Evolutionary conservation across 2,329 filamentous ascomycete genomes (phyloP).

Genomic region (Exophiala dermatitidis): DNA sequence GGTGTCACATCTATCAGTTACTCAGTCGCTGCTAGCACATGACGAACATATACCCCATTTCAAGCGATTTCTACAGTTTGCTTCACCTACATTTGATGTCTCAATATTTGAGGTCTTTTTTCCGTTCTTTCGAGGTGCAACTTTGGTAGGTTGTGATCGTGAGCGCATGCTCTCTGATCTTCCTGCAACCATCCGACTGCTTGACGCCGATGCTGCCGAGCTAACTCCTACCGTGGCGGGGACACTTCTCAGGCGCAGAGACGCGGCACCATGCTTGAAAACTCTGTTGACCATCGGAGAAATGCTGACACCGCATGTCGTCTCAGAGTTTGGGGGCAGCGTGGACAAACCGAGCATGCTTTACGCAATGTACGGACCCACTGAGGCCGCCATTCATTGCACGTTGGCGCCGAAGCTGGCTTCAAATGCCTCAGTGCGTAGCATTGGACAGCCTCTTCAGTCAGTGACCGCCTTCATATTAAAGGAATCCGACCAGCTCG

Average conservation of each 20-base stretch:
- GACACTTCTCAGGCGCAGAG: conserved; percentile 62
- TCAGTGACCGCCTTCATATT: conserved; percentile 74
- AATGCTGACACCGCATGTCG: conserved; percentile 73
- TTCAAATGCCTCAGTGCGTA: conserved; percentile 51
- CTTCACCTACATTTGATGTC: conserved; percentile 87
- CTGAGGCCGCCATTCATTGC: conserved; percentile 86
- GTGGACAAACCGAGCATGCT: conserved; percentile 54
- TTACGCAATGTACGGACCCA: conserved; percentile 92
- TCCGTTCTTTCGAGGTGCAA: conserved; percentile 64
- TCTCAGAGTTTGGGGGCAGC: conserved; percentile 68
- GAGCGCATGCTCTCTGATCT: conserved; percentile 67
- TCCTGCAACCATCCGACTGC: conserved; percentile 54
- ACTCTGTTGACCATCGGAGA: conserved; percentile 83
- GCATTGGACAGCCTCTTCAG: conserved; percentile 70
- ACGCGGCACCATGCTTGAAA: conserved; percentile 59
- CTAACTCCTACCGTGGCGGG: conserved; percentile 81
- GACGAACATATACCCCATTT: conserved; percentile 69
- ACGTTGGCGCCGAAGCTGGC: conserved; percentile 62
- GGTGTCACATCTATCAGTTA: conserved; percentile 70
- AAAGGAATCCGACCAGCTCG: conserved; percentile 41
- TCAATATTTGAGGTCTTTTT: conserved; percentile 96
- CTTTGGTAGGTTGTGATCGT: conserved; percentile 65
- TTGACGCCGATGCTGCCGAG: conserved; percentile 76
- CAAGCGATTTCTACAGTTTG: conserved; percentile 79
- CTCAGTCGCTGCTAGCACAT: conserved; percentile 77